Base-by-base conservation (phyloP, 495 filamentous ascomycete species). In the Penicillium steckii region DNA sequence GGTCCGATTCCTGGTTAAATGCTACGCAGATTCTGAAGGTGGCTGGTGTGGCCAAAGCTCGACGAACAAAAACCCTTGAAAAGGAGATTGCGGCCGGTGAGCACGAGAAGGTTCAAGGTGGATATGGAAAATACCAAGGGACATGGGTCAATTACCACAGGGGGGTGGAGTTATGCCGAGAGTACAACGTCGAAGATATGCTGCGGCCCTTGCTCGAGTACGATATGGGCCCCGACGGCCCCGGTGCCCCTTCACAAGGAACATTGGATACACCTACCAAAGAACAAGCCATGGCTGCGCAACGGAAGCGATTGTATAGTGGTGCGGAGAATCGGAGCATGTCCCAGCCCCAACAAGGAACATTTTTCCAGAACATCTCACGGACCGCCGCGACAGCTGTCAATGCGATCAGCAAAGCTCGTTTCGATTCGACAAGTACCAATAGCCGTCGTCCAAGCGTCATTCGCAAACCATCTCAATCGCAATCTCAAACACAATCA, bases 211-310 rank as follows among this genome's bases (percentile, higher is more conserved):
- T 98, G 18, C 75, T 98, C 25, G 91, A 89, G 41, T 94, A 96
- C 66, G 90, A 95, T 68, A 87, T 92, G 76, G 85, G 80, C 48
- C 82, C 85, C 50, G 90, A 93, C 49, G 90, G 89, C 2, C 80
- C 80, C 17, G 74, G 79, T n/a, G 75, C 75, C 3, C 66, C 78
- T 30, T 79, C 84, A 27, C 74, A 86, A 43, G 79, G 81, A 52
- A 72, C 76, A 26, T 78, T 91, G 44, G 85, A 95, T 49, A 98
- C 94, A 3, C 94, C 94, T 0, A 98, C 94, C n/a, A 98, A 98
- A 68, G 94, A 98, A 71, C 94, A 98, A 70, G 94, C 94, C 46
- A 95, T 97, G 94, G 95, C 94, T 23, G 95, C 95, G 12, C 91
- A 96, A 66, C 78, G 94, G 50, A 97, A 98, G 65, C 82, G 92